Evolutionary conservation across 2,329 filamentous ascomycete genomes (phyloP), one percentile per base, ranked within the genome.

Genomic region (Fusarium xyrophilum): DNA sequence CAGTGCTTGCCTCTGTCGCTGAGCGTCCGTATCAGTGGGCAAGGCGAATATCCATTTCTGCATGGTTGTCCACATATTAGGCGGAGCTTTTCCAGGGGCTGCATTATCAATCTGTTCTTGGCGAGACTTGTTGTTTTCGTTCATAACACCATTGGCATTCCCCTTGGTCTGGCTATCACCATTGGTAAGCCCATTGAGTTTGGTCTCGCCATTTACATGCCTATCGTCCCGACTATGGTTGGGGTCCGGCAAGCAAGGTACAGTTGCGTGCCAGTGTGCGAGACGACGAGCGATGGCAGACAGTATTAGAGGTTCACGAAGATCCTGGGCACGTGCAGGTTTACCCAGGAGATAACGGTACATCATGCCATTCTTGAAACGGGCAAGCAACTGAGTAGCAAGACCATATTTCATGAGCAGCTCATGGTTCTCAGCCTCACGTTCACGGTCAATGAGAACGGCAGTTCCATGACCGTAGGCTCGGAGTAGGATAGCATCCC

Each of bases 381-480:
- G 91, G 56, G 94, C 96, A 62, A 98, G 86, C 54, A 99, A 85
- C 65, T 91, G 85, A 38, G 96, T 96, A 23, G 96, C 96, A 56
- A 99, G 89, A 73, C 89, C 88, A 74, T 93, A 85, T 71, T 88
- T 88, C 81, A 94, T 93, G 67, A 98, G 89, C 60, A 97, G 86
- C 77, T 93, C 93, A 81, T 99, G 96, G 77, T 90, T 90, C 74
- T 89, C 85, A 3, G 85, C 86, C 84, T 88, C 89, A 85, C 95
- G 90, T 82, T 97, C 92, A 71, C 96, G 91, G 82, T 99, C 96
- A 81, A 99, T 99, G 73, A 99, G 86, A 56, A 98, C 86, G 76
- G 97, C 93, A 71, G 96, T 98, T 68, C 94, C 93, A 78, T 96
- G 90, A 73, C 96, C 96, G 80, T 97, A 99, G 66, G 96, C 96